Base-by-base conservation (phyloP, 2,329 filamentous ascomycete genomes). In the Aspergillus calidoustus region DNA sequence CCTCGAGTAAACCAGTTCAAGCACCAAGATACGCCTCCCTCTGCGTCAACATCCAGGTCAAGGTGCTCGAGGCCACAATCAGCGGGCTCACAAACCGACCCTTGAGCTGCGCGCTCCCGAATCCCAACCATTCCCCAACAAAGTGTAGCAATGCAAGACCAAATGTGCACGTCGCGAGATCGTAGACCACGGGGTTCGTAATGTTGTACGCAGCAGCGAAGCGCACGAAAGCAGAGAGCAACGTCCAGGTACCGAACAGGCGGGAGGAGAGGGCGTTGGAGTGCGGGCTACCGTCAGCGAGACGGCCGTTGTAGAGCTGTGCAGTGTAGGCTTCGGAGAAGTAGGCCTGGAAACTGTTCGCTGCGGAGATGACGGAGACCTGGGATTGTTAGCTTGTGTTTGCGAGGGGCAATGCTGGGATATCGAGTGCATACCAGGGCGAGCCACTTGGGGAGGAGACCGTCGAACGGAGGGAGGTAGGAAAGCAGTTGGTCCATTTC, bases 231-330 rank as follows among this genome's bases (percentile, higher is more conserved):
- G 88, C 86, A 6, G 90, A 89, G 61, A 96, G 82, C 61, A 94
- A 84, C 0, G 93, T 96, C 89, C 93, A 97, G 31, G 91, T 95
- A 57, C 91, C 93, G 76, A 96, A 96, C 22, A 92, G 88, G 66
- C 92, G 89, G 28, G 89, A 89, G 11, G 88, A 89, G 31, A 97
- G 86, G 5, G 90, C 87, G 6, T 91, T 93, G 59, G 92, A 86
- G 77, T 76, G 84, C 62, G 81, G 78, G 34, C 75, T 69, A 54
- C 87, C 87, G 67, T 82, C 75, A 30, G 81, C 77, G 22, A 87
- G 78, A 70, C 87, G 87, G 65, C 63, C 69, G 54, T 71, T 76
- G 72, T 98, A 99, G 73, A 98, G 87, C 76, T 92, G 90, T n/a
- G 89, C 87, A 7, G 93, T 93, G 80, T 91, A 96, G 76, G 88